Base-by-base conservation (phyloP, 805 yeast species). In the Pichia sporocuriosa region DNA sequence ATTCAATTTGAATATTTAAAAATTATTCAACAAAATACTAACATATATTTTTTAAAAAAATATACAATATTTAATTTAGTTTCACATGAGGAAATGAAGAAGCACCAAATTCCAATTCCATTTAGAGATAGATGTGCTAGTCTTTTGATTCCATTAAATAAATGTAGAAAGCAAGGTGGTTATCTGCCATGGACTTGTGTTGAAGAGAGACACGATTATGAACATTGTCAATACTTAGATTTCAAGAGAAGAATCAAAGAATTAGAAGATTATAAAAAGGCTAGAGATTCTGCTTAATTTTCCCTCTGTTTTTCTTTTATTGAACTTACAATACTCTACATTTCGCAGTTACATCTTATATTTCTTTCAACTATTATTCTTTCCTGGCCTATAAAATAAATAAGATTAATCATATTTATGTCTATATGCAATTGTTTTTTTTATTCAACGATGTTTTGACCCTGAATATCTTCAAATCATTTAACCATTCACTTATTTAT, bases 41-140 rank as follows among this genome's bases (percentile, higher is more conserved):
- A 22, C 32, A 28, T 31, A 20, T 11, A 21, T n/a, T n/a, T n/a
- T n/a, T n/a, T n/a, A n/a, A n/a, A n/a, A n/a, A n/a, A n/a, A n/a
- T n/a, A n/a, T n/a, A n/a, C n/a, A n/a, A n/a, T n/a, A n/a, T n/a
- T n/a, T n/a, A n/a, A 13, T 22, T 22, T 50, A 81, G 89, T 85
- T 51, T 71, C 87, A 42, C 84, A 80, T 63, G 88, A 84, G 57
- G 95, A 85, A 58, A 80, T 85, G 81, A 86, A 83, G 65, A 72
- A 79, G 53, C 68, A 81, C 63, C 75, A 80, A 59, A 79, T 85
- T 43, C 95, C 95, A 19, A 67, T 86, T 47, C 77, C 75, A 46
- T 85, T 80, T 73, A 71, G 95, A 53, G 95, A 85, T 61, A 75
- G 94, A 63, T 85, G 95, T 64, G 93, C 94, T 2, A 63, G 70